phyloP scores from a whole-genome alignment of 2,329 filamentous ascomycete species.

The Paraphaeosphaeria minitans region DNA sequence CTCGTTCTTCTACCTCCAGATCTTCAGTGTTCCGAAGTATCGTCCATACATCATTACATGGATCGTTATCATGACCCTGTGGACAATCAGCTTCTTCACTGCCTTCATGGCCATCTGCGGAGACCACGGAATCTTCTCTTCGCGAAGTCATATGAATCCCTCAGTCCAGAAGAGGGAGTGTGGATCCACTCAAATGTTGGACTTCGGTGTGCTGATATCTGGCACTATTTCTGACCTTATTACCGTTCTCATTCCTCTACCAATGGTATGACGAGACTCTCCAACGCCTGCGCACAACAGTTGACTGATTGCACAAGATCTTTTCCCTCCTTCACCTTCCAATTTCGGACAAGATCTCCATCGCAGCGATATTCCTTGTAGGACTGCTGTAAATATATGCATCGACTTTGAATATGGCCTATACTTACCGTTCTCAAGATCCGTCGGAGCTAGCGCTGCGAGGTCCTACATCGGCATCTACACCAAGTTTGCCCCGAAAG shows the following conservation, averaged over 20 bases:
- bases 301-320: slow-evolving; percentile 2
- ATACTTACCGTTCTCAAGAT: slow-evolving; percentile 1
- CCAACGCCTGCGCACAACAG: background rate
- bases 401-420: background rate
- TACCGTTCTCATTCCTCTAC: slow-evolving; percentile 11
- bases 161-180: slow-evolving; percentile 6
- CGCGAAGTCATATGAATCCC: background rate
- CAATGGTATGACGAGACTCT: slow-evolving; percentile 2
- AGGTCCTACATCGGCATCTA: slow-evolving; percentile 13
- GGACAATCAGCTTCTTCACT: slow-evolving; percentile 12
- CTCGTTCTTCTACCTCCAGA: slow-evolving; percentile 15
- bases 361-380: slow-evolving; percentile 7
- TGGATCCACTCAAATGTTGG: background rate
- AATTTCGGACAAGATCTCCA: slow-evolving; percentile 1
- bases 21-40: slow-evolving; percentile 11
- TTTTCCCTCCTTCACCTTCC: slow-evolving; percentile 9
- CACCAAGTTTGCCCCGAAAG: slow-evolving; percentile 6
- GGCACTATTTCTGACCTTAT: slow-evolving; percentile 10
- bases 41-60: slow-evolving; percentile 7
- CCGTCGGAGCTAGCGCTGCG: slow-evolving; percentile 13
- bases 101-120: slow-evolving; percentile 8
- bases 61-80: slow-evolving; percentile 10
- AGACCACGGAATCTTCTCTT: slow-evolving; percentile 8
- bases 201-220: slow-evolving; percentile 6
- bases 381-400: slow-evolving; percentile 9